Evolutionary conservation across 495 filamentous ascomycete species (phyloP), one percentile per base, ranked within the genome.

Genomic region (Penicillium salamii): DNA sequence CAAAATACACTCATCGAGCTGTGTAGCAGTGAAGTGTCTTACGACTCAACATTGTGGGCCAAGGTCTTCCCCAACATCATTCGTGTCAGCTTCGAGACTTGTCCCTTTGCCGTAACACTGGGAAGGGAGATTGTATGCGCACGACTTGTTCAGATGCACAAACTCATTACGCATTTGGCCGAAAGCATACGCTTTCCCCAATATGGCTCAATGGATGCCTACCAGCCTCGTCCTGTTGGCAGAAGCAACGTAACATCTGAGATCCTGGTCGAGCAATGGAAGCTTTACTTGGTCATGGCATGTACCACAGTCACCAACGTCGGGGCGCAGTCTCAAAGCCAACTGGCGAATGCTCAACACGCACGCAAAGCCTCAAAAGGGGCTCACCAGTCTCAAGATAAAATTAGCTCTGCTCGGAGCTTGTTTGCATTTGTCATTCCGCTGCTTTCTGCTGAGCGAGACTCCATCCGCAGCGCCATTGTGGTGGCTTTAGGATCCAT

Each of bases 51-150:
- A 0, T 67, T 99, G 37, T 99, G 93, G 93, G 91, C 93, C 61
- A 97, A 97, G 62, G 83, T 97, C 7, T 99, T 99, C 57, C 95
- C 93, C 7, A 97, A 95, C 63, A 81, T 99, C 23, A 87, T 97
- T 34, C 83, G 90, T 5, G 87, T 95, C 49, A 91, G 89, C 38
- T 93, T 89, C 57, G 89, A 97, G 62, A 84, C 86, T 37, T 97
- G 92, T 59, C 88, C 90, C 1, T 88, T 91, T 60, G 90, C 91
- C 12, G 87, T 97, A 28, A 91, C 87, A 0, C 79, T 96, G 20
- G 90, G 90, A 13, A 79, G 93, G 43, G 93, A 97, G 55, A 83
- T 95, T 49, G 86, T 99, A 34, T 99, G 92, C 66, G 86, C 88
- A 50, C 82, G 93, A 36, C 83, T 97, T 49, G 76, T 93, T 3